Evolutionary conservation across 2,329 filamentous ascomycete species (phyloP).

Genomic region (Epichloe aotearoae): DNA sequence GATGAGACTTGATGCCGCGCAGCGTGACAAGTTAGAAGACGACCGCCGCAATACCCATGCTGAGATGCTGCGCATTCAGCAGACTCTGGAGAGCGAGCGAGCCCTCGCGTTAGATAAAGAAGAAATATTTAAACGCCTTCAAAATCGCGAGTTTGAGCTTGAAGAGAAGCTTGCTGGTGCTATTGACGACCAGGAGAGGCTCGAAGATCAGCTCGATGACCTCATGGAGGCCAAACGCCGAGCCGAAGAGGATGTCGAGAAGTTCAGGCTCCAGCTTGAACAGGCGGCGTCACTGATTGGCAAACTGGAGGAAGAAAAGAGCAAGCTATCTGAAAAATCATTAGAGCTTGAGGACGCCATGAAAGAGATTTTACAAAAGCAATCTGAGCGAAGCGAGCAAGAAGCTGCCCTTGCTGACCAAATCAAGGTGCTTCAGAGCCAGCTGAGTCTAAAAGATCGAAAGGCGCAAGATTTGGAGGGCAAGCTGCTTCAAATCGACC

Average conservation of each 20-base stretch:
- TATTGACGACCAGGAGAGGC: conserved; percentile 81
- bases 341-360: conserved; percentile 58
- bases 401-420: conserved; percentile 71
- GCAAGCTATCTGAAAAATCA: conserved; percentile 53
- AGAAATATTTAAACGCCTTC: conserved; percentile 95
- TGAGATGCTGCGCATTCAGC: conserved; percentile 81
- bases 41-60: conserved; percentile 76
- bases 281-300: conserved; percentile 82
- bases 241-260: conserved; percentile 72
- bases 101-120: conserved; percentile 96
- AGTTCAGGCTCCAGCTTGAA: conserved; percentile 69
- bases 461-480: conserved; percentile 79
- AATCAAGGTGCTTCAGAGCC: conserved; percentile 82
- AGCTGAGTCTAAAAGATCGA: conserved; percentile 75
- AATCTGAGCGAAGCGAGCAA: conserved; percentile 60
- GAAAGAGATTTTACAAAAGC: conserved; percentile 53
- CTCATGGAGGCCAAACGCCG: conserved; percentile 80
- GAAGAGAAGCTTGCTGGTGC: conserved; percentile 87
- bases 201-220: conserved; percentile 87
- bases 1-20: conserved; percentile 61
- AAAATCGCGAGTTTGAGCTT: conserved; percentile 79
- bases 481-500: conserved; percentile 71
- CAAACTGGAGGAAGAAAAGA: conserved; percentile 77
- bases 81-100: conserved; percentile 88
- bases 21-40: conserved; percentile 73